Percentiles rank a stretch among this genome's conserved stretches.
phyloP scores from a whole-genome alignment of 2,329 filamentous ascomycete species.

The Monosporascus ibericus region DNA sequence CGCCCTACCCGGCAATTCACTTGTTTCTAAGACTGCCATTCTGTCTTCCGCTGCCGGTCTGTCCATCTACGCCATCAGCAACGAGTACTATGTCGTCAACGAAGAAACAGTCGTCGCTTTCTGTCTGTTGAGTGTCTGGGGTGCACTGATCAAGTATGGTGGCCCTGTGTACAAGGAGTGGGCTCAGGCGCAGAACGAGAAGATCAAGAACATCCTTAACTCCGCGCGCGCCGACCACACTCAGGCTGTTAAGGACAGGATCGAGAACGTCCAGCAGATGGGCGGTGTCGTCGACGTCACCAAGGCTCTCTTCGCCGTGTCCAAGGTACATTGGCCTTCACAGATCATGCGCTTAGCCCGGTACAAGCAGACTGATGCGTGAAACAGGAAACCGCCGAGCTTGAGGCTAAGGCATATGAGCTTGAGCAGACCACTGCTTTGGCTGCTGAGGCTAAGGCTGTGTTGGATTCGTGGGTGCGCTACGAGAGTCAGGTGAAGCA shows the following conservation, averaged over 20 bases:
- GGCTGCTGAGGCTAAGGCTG: conserved; percentile 85
- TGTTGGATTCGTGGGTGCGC: conserved; percentile 97
- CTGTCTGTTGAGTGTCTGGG: conserved; percentile 90
- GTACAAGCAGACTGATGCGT: conserved; percentile 2
- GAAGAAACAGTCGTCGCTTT: conserved; percentile 95
- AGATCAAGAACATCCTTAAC: conserved; percentile 94
- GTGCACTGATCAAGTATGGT: conserved; percentile 84
- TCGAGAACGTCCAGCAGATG: conserved; percentile 92
- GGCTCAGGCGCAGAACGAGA: conserved; percentile 81
- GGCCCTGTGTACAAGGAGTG: conserved; percentile 89
- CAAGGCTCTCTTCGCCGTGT: conserved; percentile 94
- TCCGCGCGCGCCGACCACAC: conserved; percentile 91
- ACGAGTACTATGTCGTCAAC: conserved; percentile 99
- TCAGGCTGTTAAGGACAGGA: conserved; percentile 88
- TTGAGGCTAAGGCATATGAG: conserved; percentile 94
- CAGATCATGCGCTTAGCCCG: background rate
- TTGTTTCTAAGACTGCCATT: conserved; percentile 94
- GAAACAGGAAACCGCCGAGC: conserved; percentile 82
- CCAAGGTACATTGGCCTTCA: conserved; percentile 61
- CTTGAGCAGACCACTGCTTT: conserved; percentile 94
- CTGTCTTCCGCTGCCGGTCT: conserved; percentile 88
- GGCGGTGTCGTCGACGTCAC: conserved; percentile 91
- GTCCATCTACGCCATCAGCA: conserved; percentile 93
- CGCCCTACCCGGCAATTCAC: conserved; percentile 81
- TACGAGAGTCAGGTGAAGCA: conserved; percentile 99